A percentile compares a stretch with the other conserved stretches of the same genome.
Conservation (phyloP, 2,329 filamentous ascomycete genomes). For the Phaeophleospora eucalypticola region DNA sequence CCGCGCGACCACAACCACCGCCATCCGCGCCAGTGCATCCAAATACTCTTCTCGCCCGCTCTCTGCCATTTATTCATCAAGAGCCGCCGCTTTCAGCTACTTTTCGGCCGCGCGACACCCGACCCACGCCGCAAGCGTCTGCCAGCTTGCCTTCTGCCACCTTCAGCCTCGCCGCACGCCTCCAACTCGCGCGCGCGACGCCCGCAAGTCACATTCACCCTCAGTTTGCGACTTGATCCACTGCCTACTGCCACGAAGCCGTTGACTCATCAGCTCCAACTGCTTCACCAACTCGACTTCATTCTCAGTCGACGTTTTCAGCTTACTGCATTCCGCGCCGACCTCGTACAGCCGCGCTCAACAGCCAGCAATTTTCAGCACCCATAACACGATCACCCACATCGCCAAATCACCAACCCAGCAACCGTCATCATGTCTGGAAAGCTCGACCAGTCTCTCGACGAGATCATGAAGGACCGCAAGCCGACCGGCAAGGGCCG, state of each 20-base stretch:
- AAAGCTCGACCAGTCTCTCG: slow-evolving; percentile 95
- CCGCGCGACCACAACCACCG: slow-evolving; percentile 6
- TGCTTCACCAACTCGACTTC: not conserved
- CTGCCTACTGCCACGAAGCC: slow-evolving; percentile 4
- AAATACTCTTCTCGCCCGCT: slow-evolving; percentile 1
- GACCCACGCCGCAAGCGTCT: slow-evolving; percentile 9
- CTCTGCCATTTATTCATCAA: slow-evolving; percentile 2
- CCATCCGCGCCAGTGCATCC: slow-evolving; percentile 2
- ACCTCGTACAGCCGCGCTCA: slow-evolving; percentile 4
- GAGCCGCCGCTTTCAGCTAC: slow-evolving; percentile 1
- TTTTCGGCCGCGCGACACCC: not conserved
- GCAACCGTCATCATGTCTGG: slow-evolving; percentile 65
- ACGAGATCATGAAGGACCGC: slow-evolving; percentile 87
- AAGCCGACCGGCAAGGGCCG: slow-evolving; percentile 49
- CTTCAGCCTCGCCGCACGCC: slow-evolving; percentile 8
- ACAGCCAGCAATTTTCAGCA: slow-evolving; percentile 2
- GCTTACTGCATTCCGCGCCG: slow-evolving; percentile 4
- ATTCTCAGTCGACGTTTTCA: slow-evolving; percentile 3
- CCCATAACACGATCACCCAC: not conserved
- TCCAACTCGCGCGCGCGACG: slow-evolving; percentile 6
- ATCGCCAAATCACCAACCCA: slow-evolving; percentile 8
- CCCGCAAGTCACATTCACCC: slow-evolving; percentile 4
- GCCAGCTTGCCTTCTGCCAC: slow-evolving; percentile 11
- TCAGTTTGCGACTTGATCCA: slow-evolving; percentile 3
- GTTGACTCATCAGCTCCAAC: slow-evolving; percentile 13